A percentile compares a stretch with the other conserved stretches of the same genome.
Conservation (phyloP, 2,329 filamentous ascomycete species). For the Paecilomyces formosus region DNA sequence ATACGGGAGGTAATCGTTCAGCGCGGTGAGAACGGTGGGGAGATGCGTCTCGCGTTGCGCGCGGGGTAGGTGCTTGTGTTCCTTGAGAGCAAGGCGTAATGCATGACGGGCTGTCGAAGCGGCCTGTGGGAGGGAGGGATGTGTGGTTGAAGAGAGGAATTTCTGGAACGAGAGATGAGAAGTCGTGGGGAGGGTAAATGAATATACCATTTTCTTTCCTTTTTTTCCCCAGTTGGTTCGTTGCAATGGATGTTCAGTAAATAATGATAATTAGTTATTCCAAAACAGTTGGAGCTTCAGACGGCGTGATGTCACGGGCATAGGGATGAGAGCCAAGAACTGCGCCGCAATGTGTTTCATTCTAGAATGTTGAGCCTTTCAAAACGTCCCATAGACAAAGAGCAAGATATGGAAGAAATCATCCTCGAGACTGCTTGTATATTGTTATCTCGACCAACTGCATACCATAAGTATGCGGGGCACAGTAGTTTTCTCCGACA, state of each 20-base stretch:
- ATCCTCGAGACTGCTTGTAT: too few relatives aligned
- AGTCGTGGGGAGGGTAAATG: constrained; percentile 81
- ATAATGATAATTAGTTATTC: neutral
- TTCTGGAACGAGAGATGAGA: constrained; percentile 76
- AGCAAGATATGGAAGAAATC: neutral
- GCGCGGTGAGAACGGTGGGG: constrained; percentile 57
- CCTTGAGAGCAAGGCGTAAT: constrained; percentile 75
- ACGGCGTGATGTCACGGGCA: constrained; percentile 14
- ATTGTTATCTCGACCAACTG: too few relatives aligned
- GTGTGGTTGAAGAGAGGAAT: constrained; percentile 69
- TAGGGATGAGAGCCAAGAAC: neutral
- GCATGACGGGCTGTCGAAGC: constrained; percentile 79
- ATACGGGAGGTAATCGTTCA: constrained; percentile 77
- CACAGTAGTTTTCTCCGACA: too few relatives aligned
- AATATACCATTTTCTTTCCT: constrained; percentile 95
- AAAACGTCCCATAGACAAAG: neutral
- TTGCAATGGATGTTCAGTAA: neutral
- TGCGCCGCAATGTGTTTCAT: neutral
- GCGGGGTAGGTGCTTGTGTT: constrained; percentile 76
- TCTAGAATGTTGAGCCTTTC: neutral
- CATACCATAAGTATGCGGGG: too few relatives aligned
- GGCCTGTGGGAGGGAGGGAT: constrained; percentile 78
- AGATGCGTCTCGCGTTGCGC: constrained; percentile 65
- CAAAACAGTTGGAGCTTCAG: constrained; percentile 6
- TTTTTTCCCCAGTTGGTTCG: neutral